Evolutionary conservation across 1,139 yeast species (phyloP), one percentile per base, ranked within the genome.

Genomic region (Geotrichum fermentans): DNA sequence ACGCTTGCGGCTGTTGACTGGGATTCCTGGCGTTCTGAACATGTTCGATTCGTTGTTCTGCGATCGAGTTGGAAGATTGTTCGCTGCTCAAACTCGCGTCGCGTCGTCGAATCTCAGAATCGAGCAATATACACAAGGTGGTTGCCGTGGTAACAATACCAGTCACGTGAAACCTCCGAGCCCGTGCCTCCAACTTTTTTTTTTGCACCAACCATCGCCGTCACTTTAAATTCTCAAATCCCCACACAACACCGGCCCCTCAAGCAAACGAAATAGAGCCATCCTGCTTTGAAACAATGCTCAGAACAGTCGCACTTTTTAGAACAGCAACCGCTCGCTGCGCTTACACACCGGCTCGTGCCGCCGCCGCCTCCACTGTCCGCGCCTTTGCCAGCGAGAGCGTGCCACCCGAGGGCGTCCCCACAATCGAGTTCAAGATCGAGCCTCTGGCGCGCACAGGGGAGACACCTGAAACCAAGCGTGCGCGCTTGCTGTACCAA

Each of bases 401-500:
- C 18, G n/a, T 22, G 11, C 7, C 39, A 16, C 30, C 30, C 16
- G 11, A 33, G 18, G 21, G 32, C 39, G 16, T 28, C 22, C 17
- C 35, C 38, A 47, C 55, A 34, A 54, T 60, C 21, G 67, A 65
- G 42, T 52, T 67, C 55, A 61, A 79, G 59, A 83, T 90, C 51
- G 76, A 79, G 59, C 97, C 97, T 4, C 73, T 87, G 52, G 78
- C 81, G 53, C 77, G 97, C 58, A 71, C 72, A 4, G 83, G 83
- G 52, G 99, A 92, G 67, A 66, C 80, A n/a, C 67, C 79, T 4
- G 89, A 85, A 40, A 76, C 77, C 47, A 87, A 87, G 69, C 77
- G 92, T 58, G 95, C 97, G 8, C 77, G 99, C 55, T 72, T 92
- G 61, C 72, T 86, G 3, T 92, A 94, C 67, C 98, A 92, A 67